Conservation (phyloP, 805 yeast genomes). For the Schwanniomyces sp. region DNA sequence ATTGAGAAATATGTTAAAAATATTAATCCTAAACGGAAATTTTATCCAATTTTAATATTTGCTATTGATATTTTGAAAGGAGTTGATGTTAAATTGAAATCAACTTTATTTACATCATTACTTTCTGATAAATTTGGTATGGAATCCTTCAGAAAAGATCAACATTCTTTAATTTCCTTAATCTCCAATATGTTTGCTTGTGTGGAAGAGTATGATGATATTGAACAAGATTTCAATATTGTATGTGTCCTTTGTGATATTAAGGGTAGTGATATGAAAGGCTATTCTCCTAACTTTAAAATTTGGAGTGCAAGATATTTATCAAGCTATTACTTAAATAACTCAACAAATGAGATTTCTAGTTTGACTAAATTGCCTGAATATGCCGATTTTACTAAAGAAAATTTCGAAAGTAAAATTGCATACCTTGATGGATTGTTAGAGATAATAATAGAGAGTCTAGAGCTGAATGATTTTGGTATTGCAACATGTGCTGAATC, state of each 20-base stretch:
- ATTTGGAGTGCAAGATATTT: constrained; percentile 24
- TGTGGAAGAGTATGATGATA: constrained; percentile 5
- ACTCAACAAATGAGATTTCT: constrained; percentile 3
- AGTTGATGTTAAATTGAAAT: neutral
- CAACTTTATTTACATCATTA: constrained; percentile 10
- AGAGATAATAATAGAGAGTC: constrained; percentile 16
- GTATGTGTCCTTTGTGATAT: constrained; percentile 5
- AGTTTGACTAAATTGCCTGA: constrained; percentile 4
- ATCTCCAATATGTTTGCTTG: constrained; percentile 3
- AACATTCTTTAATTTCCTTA: neutral
- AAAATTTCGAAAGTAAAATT: constrained; percentile 16
- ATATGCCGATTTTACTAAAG: constrained; percentile 5
- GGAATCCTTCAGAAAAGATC: neutral
- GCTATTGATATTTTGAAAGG: neutral
- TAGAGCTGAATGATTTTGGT: constrained; percentile 13
- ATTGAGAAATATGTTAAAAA: constrained; percentile 2
- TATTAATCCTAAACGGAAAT: neutral
- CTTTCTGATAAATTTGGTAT: constrained; percentile 10
- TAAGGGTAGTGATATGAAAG: neutral
- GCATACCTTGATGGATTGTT: constrained; percentile 25
- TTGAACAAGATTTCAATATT: constrained; percentile 2
- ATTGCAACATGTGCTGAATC: constrained; percentile 34
- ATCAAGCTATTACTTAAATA: constrained; percentile 14
- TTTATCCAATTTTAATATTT: constrained; percentile 2
- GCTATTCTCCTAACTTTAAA: constrained; percentile 12